Evolutionary conservation across 129 eudicot species (phyloP), one percentile per base, ranked within the genome.

Genomic region (Tagetes patula): DNA sequence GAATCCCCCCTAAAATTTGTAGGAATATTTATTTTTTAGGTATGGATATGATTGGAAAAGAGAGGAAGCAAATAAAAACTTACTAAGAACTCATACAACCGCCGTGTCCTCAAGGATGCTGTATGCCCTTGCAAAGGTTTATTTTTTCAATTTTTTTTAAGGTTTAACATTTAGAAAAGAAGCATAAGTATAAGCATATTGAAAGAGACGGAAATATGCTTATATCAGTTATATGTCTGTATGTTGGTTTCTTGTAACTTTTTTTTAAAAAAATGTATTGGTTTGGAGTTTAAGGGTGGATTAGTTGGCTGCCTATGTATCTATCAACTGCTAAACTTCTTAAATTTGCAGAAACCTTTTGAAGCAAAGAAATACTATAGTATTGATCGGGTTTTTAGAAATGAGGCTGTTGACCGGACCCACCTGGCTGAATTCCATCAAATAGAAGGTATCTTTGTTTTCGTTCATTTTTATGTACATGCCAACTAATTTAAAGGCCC

Each of bases 351-450:
- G 96, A 82, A 84, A 84, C 86, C 87, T 46, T 95, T 95, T 81
- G 82, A 82, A 45, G 89, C 96, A 42, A 87, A 85, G 69, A 88
- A 77, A 47, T 90, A 88, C 78, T 90, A 88, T 49, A 88, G 94
- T n/a, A 75, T 90, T 36, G 99, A 95, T 54, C 97, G 97, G 27
- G 97, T 95, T 69, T 95, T 95, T 74, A 82, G 99, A 82, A 95
- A 95, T 69, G 97, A 95, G 84, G 99, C 99, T 63, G 99, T 95
- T 36, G 99, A 95, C 49, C 84, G 91, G 49, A 95, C 99, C 13
- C 99, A 90, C 75, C 91, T 90, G 43, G 99, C 99, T 2, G 99
- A 90, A 53, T 90, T 95, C 77, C 99, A 95, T 82, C 99, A 95
- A 82, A 88, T 95, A 80, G 99, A 95, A 95, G 97, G 99, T 88